A percentile compares a stretch with the other conserved stretches of the same genome.
phyloP scores from a whole-genome alignment of 176 grass and related monocot genomes.

The Juncus inflexus region DNA sequence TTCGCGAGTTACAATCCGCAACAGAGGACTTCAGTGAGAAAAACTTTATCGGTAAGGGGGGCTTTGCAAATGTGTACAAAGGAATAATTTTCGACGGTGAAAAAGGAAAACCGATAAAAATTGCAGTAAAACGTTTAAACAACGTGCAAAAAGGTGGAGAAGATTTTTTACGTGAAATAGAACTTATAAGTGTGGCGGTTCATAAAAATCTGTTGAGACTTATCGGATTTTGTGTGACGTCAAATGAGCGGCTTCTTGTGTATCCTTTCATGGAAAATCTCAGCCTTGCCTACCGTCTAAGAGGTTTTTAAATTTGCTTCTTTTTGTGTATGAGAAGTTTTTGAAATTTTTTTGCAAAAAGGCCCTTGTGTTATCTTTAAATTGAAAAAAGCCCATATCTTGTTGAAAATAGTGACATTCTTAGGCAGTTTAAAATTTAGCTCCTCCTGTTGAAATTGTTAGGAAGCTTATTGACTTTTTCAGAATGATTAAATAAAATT shows the following conservation, averaged over 20 bases:
- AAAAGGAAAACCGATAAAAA: conserved; percentile 7
- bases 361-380: too few relatives aligned
- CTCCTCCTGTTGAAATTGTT: too few relatives aligned
- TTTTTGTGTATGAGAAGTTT: too few relatives aligned
- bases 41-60: conserved; percentile 26
- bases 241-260: conserved; percentile 43
- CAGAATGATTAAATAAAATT: too few relatives aligned
- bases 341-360: too few relatives aligned
- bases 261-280: conserved; percentile 52
- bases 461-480: too few relatives aligned
- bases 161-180: conserved; percentile 30
- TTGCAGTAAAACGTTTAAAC: conserved; percentile 36
- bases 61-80: conserved; percentile 33
- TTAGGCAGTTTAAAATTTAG: too few relatives aligned
- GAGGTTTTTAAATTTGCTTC: conserved; percentile 10
- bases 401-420: too few relatives aligned
- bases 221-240: conserved; percentile 38
- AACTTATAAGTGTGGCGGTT: conserved; percentile 41
- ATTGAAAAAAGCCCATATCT: too few relatives aligned
- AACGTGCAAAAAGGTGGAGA: conserved; percentile 14
- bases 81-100: conserved; percentile 17
- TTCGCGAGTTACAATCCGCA: conserved; percentile 27
- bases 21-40: conserved; percentile 31
- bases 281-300: conserved; percentile 42
- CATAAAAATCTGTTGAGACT: conserved; percentile 39